These are phyloP conservation scores for Neobulgaria alba DNA, from an alignment of 2,329 filamentous ascomycete species.

Conservation along the genomic window DNA sequence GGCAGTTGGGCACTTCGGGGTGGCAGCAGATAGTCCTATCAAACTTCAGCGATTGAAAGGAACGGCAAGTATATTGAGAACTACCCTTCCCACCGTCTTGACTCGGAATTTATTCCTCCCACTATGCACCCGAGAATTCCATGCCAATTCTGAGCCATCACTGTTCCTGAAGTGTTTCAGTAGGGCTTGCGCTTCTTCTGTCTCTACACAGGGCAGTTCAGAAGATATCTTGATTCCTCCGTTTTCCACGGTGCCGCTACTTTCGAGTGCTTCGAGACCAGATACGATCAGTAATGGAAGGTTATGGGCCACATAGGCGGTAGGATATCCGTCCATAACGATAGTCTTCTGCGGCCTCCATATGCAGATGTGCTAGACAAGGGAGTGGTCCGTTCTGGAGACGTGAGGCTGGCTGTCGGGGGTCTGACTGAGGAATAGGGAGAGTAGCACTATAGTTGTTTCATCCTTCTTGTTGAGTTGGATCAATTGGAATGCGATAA, in stretches of 20 bases:
- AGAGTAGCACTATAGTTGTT: too few relatives aligned
- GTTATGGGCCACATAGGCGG: constrained; percentile 77
- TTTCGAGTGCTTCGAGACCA: constrained; percentile 51
- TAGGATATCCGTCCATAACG: constrained; percentile 70
- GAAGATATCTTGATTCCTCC: constrained; percentile 48
- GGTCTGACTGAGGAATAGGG: too few relatives aligned
- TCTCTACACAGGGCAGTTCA: constrained; percentile 58
- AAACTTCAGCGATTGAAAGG: constrained; percentile 23
- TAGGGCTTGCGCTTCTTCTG: constrained; percentile 55
- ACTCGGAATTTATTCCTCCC: constrained; percentile 54
- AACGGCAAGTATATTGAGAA: constrained; percentile 25
- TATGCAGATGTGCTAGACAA: background rate
- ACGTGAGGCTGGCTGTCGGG: too few relatives aligned
- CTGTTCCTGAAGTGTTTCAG: constrained; percentile 56
- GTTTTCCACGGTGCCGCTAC: constrained; percentile 26
- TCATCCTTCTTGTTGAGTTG: too few relatives aligned
- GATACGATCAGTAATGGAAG: constrained; percentile 77
- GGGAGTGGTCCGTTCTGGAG: too few relatives aligned
- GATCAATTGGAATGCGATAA: too few relatives aligned
- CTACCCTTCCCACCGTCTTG: constrained; percentile 71
- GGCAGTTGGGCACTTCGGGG: constrained; percentile 47
- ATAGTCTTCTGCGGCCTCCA: constrained; percentile 5
- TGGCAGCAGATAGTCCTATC: constrained; percentile 44
- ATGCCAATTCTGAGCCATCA: constrained; percentile 57
- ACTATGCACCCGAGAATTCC: constrained; percentile 50